Conservation (phyloP, 805 yeast species). For the Candida schatavii region DNA sequence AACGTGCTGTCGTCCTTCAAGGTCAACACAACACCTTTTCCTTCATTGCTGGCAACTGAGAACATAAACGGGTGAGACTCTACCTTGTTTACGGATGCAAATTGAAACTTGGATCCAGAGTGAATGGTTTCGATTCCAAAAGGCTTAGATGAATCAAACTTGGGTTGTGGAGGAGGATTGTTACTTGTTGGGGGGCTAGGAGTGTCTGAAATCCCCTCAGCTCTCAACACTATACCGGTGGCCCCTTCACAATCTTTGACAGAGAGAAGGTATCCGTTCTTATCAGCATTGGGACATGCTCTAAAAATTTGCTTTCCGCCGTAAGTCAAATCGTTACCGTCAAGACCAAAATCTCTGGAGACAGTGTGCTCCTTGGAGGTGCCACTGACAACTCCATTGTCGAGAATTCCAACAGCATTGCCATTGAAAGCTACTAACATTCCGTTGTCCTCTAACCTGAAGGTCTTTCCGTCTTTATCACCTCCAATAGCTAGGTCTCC, state of each 20-base stretch:
- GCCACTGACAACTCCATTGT: neutral
- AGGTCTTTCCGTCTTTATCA: conserved; percentile 14
- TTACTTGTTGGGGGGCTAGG: neutral
- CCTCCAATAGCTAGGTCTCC: conserved; percentile 12
- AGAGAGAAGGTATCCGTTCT: conserved; percentile 3
- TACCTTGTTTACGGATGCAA: conserved; percentile 25
- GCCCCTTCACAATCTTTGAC: neutral
- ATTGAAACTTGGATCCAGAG: conserved; percentile 26
- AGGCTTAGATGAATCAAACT: conserved; percentile 1
- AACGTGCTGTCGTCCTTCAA: conserved; percentile 25
- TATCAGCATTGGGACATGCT: conserved; percentile 10
- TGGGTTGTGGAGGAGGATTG: neutral
- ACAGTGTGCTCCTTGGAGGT: neutral
- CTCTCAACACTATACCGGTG: conserved; percentile 1
- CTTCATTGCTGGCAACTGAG: conserved; percentile 32
- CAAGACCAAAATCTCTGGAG: conserved; percentile 1
- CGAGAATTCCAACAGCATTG: conserved; percentile 1
- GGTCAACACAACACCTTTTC: conserved; percentile 21
- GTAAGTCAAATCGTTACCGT: conserved; percentile 10
- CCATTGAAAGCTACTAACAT: conserved; percentile 18
- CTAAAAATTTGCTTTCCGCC: conserved; percentile 8
- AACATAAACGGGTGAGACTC: conserved; percentile 30
- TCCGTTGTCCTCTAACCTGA: conserved; percentile 22
- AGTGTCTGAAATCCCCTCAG: neutral
- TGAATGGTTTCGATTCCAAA: conserved; percentile 15